Base-by-base conservation (phyloP, 2,329 filamentous ascomycete genomes). In the Plenodomus tracheiphilus region DNA sequence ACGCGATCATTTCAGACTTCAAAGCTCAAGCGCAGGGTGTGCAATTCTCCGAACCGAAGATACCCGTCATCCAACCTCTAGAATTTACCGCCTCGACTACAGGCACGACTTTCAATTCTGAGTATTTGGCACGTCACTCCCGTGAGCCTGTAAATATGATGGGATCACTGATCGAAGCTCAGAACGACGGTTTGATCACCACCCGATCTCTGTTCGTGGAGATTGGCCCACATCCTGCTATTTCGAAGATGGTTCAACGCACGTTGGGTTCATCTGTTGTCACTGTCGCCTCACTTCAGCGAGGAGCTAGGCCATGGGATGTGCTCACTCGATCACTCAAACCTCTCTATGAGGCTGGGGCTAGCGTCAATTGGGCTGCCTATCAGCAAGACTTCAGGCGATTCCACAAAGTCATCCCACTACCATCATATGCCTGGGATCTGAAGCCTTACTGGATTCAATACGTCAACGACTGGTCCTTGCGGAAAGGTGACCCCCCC, bases 281-380 rank as follows among this genome's bases (percentile, higher is more conserved):
- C 6, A 28, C 51, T n/a, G 21, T 46, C 16, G 19, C 46, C 8
- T 50, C 58, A 13, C 15, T 34, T 13, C 47, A 46, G 11, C 18
- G 46, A 20, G 25, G 43, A 34, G 13, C 21, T 39, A 6, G 18
- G 17, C 28, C 34, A 10, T 41, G 35, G 41, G 19, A 41, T 4
- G 13, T 47, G 28, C 40, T 47, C 13, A 9, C 79, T 68, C 39
- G 64, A 83, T 32, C 74, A 72, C 44, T 68, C 74, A 1, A 70
- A 88, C 11, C 30, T 47, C 18, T 62, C 0, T 79, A 88, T 64
- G 65, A 62, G 1, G 74, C 72, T 1, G 85, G 85, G 0, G 58
- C 84, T 1, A 70, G 76, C 7, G 70, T 89, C 17, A 72, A 82
- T 53, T 89, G 85, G 83, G 76, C 78, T 37, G 84, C 84, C 63